phyloP scores from a whole-genome alignment of 768 basidiomycete genomes.

The Cystobasidium ongulense region DNA sequence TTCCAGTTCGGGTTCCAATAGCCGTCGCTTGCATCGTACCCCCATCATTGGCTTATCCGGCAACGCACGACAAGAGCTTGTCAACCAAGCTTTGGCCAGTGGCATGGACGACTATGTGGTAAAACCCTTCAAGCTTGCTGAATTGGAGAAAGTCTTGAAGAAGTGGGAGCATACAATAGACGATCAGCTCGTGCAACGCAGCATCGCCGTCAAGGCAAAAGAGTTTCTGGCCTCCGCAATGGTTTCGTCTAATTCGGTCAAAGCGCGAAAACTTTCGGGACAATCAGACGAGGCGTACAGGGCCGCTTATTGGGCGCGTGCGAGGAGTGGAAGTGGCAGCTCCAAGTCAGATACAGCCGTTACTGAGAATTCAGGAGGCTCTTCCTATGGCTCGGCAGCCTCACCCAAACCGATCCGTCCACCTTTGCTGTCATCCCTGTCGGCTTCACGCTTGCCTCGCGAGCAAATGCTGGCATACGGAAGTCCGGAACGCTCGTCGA shows the following conservation, averaged over 20 bases:
- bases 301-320: neutral
- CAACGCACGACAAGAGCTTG: conserved; percentile 20
- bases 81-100: conserved; percentile 7
- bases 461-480: neutral
- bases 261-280: neutral
- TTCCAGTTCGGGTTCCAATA: neutral
- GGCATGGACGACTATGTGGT: conserved; percentile 26
- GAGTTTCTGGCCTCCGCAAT: neutral
- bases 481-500: neutral
- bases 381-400: neutral
- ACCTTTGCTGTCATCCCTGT: neutral
- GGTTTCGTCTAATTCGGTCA: neutral
- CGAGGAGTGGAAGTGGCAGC: neutral
- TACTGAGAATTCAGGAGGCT: neutral
- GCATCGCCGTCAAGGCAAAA: neutral
- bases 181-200: conserved; percentile 4
- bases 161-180: conserved; percentile 21
- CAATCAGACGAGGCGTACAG: neutral
- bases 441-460: neutral
- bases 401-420: neutral
- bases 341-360: neutral
- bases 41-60: conserved; percentile 17
- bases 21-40: neutral
- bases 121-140: conserved; percentile 21
- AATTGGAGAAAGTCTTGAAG: conserved; percentile 14